phyloP scores from a whole-genome alignment of 345 rosid species.

The Excoecaria cochinchinensis region DNA sequence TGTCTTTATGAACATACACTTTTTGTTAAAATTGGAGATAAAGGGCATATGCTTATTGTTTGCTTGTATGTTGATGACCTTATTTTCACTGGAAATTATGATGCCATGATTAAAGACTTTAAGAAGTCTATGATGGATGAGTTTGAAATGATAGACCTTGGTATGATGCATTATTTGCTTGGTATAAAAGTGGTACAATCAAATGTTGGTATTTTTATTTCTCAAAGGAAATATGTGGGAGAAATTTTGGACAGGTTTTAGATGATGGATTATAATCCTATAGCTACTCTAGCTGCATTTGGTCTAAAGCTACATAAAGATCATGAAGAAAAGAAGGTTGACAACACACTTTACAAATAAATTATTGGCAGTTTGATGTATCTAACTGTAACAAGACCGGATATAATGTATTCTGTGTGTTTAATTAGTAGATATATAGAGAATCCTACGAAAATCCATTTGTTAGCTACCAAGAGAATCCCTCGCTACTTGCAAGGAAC shows the following conservation, averaged over 20 bases:
- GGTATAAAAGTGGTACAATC: background rate
- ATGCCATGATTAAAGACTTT: background rate
- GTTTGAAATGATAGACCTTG: background rate
- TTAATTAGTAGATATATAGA: too few species aligned
- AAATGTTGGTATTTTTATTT: background rate
- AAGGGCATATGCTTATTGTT: background rate
- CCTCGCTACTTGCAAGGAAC: too few species aligned
- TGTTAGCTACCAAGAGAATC: too few species aligned
- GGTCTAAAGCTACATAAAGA: too few species aligned
- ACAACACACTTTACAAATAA: too few species aligned
- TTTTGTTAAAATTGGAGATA: background rate
- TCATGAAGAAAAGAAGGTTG: too few species aligned
- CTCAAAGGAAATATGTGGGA: background rate
- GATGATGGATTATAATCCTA: background rate
- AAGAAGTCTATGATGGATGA: background rate
- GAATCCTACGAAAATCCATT: too few species aligned
- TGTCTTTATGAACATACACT: background rate
- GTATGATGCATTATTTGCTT: background rate
- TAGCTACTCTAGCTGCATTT: too few species aligned
- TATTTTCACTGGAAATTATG: background rate
- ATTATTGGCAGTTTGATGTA: too few species aligned
- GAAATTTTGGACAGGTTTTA: background rate
- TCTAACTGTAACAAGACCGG: too few species aligned
- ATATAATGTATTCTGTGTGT: too few species aligned
- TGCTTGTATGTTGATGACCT: background rate